phyloP scores from a whole-genome alignment of 2,329 filamentous ascomycete genomes.

The Pleomassaria siparia region DNA sequence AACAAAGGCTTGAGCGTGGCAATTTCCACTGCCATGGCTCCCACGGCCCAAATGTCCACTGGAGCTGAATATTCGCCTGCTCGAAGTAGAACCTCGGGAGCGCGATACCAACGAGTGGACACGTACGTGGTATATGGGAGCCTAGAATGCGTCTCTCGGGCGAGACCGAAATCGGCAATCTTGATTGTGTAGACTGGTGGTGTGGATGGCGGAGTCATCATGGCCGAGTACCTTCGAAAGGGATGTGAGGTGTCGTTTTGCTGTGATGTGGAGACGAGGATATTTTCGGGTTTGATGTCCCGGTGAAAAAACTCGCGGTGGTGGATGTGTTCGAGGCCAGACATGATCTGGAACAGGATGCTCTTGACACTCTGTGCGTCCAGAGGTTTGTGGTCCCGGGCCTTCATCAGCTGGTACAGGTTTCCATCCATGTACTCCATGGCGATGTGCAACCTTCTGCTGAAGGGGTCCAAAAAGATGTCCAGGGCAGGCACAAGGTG shows the following conservation, averaged over 20 bases:
- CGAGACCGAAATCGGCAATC: slow-evolving; percentile 96
- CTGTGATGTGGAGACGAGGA: slow-evolving; percentile 88
- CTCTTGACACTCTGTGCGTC: slow-evolving; percentile 94
- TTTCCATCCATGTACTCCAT: slow-evolving; percentile 99
- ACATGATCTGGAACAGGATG: slow-evolving; percentile 95
- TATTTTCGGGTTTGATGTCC: slow-evolving; percentile 99
- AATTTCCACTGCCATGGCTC: slow-evolving; percentile 97
- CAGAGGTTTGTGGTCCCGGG: slow-evolving; percentile 89
- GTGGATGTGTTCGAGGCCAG: slow-evolving; percentile 95
- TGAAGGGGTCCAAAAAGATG: slow-evolving; percentile 96
- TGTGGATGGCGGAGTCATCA: slow-evolving; percentile 93
- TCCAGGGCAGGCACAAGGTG: slow-evolving; percentile 97
- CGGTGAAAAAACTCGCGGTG: slow-evolving; percentile 97
- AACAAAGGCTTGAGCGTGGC: slow-evolving; percentile 96
- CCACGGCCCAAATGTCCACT: slow-evolving; percentile 97
- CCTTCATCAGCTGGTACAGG: slow-evolving; percentile 98
- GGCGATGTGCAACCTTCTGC: slow-evolving; percentile 92
- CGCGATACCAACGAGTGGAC: slow-evolving; percentile 92
- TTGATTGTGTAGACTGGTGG: slow-evolving; percentile 95
- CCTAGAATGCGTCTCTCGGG: slow-evolving; percentile 95
- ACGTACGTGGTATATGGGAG: slow-evolving; percentile 98
- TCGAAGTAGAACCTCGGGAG: slow-evolving; percentile 88
- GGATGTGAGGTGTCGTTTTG: slow-evolving; percentile 79
- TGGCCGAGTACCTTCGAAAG: slow-evolving; percentile 87
- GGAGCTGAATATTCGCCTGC: slow-evolving; percentile 97